These are phyloP conservation scores for Perilla frutescens DNA, from an alignment of 257 asterid species.

Conservation along the genomic window DNA sequence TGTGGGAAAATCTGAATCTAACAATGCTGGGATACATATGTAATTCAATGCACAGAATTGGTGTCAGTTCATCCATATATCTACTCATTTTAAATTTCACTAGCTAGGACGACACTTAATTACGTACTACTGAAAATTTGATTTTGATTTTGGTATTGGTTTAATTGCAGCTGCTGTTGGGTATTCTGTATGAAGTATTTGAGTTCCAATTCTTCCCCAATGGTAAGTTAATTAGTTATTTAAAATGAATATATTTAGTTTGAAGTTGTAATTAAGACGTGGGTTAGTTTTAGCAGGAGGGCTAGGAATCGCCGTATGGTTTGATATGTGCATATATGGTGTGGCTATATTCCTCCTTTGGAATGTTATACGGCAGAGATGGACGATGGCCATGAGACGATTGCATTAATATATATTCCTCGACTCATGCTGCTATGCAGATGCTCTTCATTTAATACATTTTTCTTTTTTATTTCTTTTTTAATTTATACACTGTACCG, in stretches of 20 bases:
- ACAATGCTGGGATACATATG: constrained; percentile 11
- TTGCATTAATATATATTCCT: not conserved
- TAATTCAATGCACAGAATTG: constrained; percentile 16
- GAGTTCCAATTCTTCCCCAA: constrained; percentile 33
- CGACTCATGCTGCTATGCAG: no score
- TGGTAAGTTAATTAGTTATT: constrained; percentile 5
- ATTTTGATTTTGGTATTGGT: not conserved
- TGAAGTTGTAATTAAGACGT: no score
- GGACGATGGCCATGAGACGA: constrained; percentile 11
- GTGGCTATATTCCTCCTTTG: constrained; percentile 19
- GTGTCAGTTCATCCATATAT: constrained; percentile 16
- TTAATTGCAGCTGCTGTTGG: constrained; percentile 33
- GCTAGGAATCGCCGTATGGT: constrained; percentile 28
- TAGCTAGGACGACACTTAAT: no score
- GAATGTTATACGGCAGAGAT: constrained; percentile 30
- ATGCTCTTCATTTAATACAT: no score
- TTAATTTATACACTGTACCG: no score
- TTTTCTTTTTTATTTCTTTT: no score
- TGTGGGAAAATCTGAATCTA: constrained; percentile 9
- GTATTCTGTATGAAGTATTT: constrained; percentile 22
- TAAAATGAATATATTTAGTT: no score
- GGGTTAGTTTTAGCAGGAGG: not conserved
- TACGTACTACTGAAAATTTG: no score
- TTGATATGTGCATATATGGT: constrained; percentile 28
- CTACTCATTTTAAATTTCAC: no score